phyloP scores from a whole-genome alignment of 2,329 filamentous ascomycete species.

The Cyphellophora attinorum region DNA sequence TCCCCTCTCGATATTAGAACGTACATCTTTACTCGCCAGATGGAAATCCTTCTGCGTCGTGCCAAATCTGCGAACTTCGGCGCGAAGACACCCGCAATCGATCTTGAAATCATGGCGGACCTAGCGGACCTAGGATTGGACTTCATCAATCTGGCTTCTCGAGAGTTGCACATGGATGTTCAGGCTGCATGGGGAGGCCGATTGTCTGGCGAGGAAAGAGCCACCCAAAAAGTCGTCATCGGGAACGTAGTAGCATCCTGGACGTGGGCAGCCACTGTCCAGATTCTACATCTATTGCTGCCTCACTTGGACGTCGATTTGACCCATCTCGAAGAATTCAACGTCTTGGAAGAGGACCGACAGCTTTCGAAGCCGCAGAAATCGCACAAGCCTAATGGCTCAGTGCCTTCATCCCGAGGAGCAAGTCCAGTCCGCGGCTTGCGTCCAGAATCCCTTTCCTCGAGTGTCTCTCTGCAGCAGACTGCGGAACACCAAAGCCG shows the following conservation, averaged over 20 bases:
- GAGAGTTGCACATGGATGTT: constrained; percentile 71
- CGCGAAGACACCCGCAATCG: not conserved
- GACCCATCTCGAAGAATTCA: not conserved
- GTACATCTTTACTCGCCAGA: constrained; percentile 86
- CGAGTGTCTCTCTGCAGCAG: no score
- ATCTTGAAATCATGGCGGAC: constrained; percentile 59
- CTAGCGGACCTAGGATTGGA: constrained; percentile 73
- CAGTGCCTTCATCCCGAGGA: not conserved
- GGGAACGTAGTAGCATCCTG: constrained; percentile 39
- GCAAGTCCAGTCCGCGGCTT: not conserved
- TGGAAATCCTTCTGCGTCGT: constrained; percentile 52
- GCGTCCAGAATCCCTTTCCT: not conserved
- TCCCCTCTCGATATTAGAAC: constrained; percentile 92
- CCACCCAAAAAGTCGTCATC: constrained; percentile 23
- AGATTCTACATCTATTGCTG: constrained; percentile 25
- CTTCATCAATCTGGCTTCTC: constrained; percentile 72
- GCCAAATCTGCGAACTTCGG: constrained; percentile 3
- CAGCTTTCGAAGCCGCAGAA: not conserved
- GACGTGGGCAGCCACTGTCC: constrained; percentile 33
- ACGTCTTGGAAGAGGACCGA: not conserved
- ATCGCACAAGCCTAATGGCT: not conserved
- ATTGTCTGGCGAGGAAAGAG: constrained; percentile 23
- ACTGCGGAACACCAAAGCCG: no score
- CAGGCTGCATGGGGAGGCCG: constrained; percentile 44
- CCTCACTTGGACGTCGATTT: constrained; percentile 3